Percentiles rank a stretch among this genome's conserved stretches.
phyloP scores from a whole-genome alignment of 176 grass and related monocot genomes.

The Juncus inflexus region DNA sequence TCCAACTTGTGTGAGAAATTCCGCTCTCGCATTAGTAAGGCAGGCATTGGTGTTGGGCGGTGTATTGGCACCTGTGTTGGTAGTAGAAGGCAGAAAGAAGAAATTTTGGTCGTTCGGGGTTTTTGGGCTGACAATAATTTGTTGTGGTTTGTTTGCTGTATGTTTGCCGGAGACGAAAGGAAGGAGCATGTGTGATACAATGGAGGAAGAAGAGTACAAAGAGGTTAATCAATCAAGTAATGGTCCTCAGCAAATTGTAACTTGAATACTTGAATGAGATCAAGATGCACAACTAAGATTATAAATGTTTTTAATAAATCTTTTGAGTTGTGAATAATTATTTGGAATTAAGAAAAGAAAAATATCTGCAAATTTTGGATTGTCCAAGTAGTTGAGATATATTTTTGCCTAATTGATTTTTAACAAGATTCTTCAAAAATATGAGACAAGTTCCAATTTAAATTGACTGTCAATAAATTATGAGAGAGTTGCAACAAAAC shows the following conservation, averaged over 20 bases:
- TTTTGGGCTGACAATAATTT: conserved; percentile 54
- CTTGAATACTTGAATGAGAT: not conserved
- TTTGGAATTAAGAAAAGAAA: too few species aligned
- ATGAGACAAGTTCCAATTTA: too few species aligned
- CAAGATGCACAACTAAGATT: not conserved
- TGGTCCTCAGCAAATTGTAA: not conserved
- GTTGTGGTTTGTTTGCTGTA: conserved; percentile 38
- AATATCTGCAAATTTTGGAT: too few species aligned
- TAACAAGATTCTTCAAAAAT: too few species aligned
- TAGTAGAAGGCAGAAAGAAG: conserved; percentile 49
- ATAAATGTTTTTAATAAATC: not conserved
- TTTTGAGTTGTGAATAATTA: not conserved
- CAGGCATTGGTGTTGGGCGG: conserved; percentile 69
- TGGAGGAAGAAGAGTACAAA: conserved; percentile 86
- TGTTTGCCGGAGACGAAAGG: conserved; percentile 81
- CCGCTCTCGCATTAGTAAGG: conserved; percentile 60
- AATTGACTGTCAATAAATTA: too few species aligned
- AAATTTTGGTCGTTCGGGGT: conserved; percentile 70
- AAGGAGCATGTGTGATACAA: conserved; percentile 64
- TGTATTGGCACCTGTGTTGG: conserved; percentile 56
- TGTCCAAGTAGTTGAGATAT: too few species aligned
- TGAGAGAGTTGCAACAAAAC: too few species aligned
- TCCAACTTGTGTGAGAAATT: conserved; percentile 78
- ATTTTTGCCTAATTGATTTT: too few species aligned
- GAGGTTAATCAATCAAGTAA: conserved; percentile 8